Conservation (phyloP, 2,329 filamentous ascomycete genomes). For the Aureobasidium musti region DNA sequence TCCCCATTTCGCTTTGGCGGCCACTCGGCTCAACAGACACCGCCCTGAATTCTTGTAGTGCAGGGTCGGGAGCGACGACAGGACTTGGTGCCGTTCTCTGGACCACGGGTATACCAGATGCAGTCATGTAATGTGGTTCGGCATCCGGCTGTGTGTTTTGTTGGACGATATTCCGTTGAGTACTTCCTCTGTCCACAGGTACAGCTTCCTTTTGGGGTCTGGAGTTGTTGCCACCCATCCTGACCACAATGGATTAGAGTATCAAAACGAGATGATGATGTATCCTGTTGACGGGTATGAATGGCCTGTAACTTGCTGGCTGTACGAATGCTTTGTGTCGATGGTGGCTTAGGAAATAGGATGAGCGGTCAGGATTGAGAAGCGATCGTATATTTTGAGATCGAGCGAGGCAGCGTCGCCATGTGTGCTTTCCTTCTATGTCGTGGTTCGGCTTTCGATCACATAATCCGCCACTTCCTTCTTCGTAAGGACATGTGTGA, state of each 20-base stretch:
- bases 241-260: not conserved
- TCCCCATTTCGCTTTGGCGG: not conserved
- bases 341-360: conserved; percentile 6
- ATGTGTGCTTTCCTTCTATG: not conserved
- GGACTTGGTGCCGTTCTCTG: not conserved
- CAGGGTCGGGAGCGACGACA: not conserved
- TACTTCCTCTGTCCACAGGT: not conserved
- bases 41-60: not conserved
- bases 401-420: conserved; percentile 6
- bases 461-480: not conserved
- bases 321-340: not conserved
- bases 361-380: not conserved
- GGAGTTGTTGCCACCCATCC: conserved; percentile 3
- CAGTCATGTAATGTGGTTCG: not conserved
- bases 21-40: not conserved
- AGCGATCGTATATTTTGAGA: not conserved
- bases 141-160: not conserved
- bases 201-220: not conserved
- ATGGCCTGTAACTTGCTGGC: not conserved
- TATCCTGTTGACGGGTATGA: not conserved
- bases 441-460: not conserved
- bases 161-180: not conserved
- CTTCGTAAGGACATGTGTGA: not conserved
- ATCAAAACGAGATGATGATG: not conserved
- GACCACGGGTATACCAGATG: conserved; percentile 6